Evolutionary conservation across 805 yeast genomes (phyloP), one percentile per base, ranked within the genome.

Genomic region (Cyberlindnera sargentensis): DNA sequence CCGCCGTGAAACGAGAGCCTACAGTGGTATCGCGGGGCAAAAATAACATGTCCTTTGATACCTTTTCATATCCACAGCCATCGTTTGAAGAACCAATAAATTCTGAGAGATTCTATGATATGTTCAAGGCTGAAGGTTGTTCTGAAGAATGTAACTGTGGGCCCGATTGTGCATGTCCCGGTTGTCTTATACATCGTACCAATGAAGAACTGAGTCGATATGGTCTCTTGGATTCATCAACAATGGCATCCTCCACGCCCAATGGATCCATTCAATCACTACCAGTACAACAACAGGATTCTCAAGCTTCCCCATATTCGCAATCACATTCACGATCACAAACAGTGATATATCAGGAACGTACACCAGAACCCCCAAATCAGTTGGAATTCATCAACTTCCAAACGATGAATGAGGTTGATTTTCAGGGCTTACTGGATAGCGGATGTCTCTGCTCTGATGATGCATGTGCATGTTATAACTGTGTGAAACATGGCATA

Each of bases 81-180:
- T 6, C 11, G 11, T 6, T 11, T 9, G 6, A n/a, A 6, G 11
- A 31, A 20, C 20, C 11, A 31, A 11, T 20, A 6, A 9, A 31
- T 20, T 31, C 33, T n/a, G 39, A 28, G 23, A 36, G 41, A 20
- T 35, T 49, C 4, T 56, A 45, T 33, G 56, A 56, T 28, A 48
- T 56, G 47, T 43, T 55, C 9, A 23, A 47, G 4, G 33, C 55
- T 1, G 44, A 47, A 8, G 61, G 59, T 5, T 58, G 62, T 40
- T 47, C 58, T 4, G 47, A 39, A 7, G 55, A 48, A 36, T 58
- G 62, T 50, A 25, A 45, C 8, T 58, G 62, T 56, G 61, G 60
- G 1, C 49, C 51, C 4, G 42, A 45, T 3, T 58, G 62, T 46
- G 20, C 43, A 0, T 58, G 62, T 42, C 56, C 52, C 10, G 56